A percentile compares a stretch with the other conserved stretches of the same genome.
Conservation (phyloP, 768 basidiomycete genomes). For the Antrodiella citrinella region DNA sequence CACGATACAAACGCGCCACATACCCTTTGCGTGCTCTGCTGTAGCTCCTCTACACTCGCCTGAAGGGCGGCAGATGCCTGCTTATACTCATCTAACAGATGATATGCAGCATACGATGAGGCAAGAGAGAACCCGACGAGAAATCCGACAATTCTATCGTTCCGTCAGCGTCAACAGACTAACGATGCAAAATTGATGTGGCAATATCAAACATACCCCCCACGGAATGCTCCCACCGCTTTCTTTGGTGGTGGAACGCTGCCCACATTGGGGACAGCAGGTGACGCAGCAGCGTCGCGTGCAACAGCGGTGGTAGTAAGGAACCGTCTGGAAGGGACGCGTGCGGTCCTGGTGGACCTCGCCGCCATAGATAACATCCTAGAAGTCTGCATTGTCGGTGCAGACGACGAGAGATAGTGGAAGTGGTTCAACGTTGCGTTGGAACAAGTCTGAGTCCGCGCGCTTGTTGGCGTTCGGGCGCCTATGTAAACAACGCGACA, state of each 20-base stretch:
- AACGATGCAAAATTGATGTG: neutral
- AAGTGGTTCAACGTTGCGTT: too few relatives aligned
- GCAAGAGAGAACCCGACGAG: slow-evolving; percentile 87
- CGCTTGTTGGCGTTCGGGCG: too few relatives aligned
- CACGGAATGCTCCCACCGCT: slow-evolving; percentile 56
- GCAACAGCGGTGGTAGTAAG: slow-evolving; percentile 37
- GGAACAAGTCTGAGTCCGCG: too few relatives aligned
- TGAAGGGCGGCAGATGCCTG: slow-evolving; percentile 80
- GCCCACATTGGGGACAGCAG: slow-evolving; percentile 40
- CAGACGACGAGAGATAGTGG: too few relatives aligned
- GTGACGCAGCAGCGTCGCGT: slow-evolving; percentile 31
- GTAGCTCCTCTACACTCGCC: slow-evolving; percentile 80
- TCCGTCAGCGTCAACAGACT: neutral
- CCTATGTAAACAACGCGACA: too few relatives aligned
- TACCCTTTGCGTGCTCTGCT: slow-evolving; percentile 77
- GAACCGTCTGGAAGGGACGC: slow-evolving; percentile 23
- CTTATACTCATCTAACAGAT: slow-evolving; percentile 87
- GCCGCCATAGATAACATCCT: slow-evolving; percentile 31
- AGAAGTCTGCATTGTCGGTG: slow-evolving; percentile 1
- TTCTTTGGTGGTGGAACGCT: slow-evolving; percentile 51
- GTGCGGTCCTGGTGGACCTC: slow-evolving; percentile 17
- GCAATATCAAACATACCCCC: slow-evolving; percentile 26
- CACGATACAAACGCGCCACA: slow-evolving; percentile 1
- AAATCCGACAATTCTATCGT: slow-evolving; percentile 56
- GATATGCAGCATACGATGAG: slow-evolving; percentile 79